A percentile compares a stretch with the other conserved stretches of the same genome.
These are phyloP conservation scores for Aristolochia fimbriata DNA, from an alignment of 164 flowering plant genomes.

Conservation along the genomic window DNA sequence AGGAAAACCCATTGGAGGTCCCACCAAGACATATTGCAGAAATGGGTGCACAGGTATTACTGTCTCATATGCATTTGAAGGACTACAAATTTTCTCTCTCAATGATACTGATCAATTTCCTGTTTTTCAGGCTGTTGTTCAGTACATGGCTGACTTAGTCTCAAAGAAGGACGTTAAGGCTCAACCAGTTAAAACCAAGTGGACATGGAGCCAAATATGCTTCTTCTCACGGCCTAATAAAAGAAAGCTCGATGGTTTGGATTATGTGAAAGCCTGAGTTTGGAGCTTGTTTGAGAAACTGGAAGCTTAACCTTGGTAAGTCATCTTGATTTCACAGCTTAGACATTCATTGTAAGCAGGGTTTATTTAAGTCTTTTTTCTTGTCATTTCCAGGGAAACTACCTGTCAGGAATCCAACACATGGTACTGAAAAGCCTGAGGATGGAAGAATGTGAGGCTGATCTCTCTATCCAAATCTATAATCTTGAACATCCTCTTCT, in stretches of 20 bases:
- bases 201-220: constrained; percentile 53
- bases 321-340: background rate
- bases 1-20: constrained; percentile 71
- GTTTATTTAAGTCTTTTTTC: background rate
- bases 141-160: constrained; percentile 61
- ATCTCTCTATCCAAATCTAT: constrained; percentile 9
- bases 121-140: constrained; percentile 65
- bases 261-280: constrained; percentile 31
- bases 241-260: constrained; percentile 44
- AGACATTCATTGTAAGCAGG: background rate
- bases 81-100: background rate
- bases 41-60: constrained; percentile 70
- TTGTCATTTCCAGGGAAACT: background rate
- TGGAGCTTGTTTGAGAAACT: background rate
- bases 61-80: background rate
- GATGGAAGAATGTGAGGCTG: background rate
- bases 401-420: background rate
- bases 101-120: constrained; percentile 4
- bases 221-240: constrained; percentile 55
- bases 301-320: constrained; percentile 5
- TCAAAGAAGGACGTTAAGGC: constrained; percentile 40
- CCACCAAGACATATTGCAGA: constrained; percentile 66
- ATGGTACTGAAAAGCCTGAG: background rate
- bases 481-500: constrained; percentile 2
- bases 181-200: constrained; percentile 51